Evolutionary conservation across 2,329 filamentous ascomycete genomes (phyloP).

Genomic region (Alternaria ventricosa): DNA sequence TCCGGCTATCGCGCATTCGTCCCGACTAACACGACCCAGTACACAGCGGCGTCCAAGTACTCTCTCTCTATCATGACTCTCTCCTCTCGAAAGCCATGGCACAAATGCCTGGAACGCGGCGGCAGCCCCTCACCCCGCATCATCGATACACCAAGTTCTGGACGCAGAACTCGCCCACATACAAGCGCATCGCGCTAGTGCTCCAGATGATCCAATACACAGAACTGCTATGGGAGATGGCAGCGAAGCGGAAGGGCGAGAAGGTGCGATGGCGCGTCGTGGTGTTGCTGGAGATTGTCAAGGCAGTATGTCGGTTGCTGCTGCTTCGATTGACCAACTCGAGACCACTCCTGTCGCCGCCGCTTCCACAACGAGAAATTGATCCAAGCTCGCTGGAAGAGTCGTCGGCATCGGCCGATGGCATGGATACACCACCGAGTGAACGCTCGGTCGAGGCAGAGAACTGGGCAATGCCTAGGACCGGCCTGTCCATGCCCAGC

Average conservation of each 20-base stretch:
- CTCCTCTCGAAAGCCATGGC: slow-evolving; percentile 73
- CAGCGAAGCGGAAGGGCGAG: slow-evolving; percentile 84
- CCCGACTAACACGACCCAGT: slow-evolving; percentile 54
- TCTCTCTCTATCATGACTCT: slow-evolving; percentile 91
- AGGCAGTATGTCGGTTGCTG: slow-evolving; percentile 82
- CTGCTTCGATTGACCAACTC: slow-evolving; percentile 83
- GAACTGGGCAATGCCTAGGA: slow-evolving; percentile 91
- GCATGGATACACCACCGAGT: slow-evolving; percentile 55
- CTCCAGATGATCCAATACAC: slow-evolving; percentile 94
- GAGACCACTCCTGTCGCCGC: slow-evolving; percentile 80
- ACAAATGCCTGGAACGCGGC: slow-evolving; percentile 60
- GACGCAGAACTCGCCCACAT: slow-evolving; percentile 68
- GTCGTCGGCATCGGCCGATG: slow-evolving; percentile 52
- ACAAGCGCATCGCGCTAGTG: slow-evolving; percentile 79
- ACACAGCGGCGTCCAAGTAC: slow-evolving; percentile 85
- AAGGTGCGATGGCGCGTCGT: slow-evolving; percentile 84
- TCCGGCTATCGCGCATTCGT: slow-evolving; percentile 5
- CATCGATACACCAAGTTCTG: slow-evolving; percentile 70
- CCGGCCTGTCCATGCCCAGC: slow-evolving; percentile 81
- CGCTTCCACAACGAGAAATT: slow-evolving; percentile 83
- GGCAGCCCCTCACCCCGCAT: slow-evolving; percentile 63
- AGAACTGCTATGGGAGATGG: slow-evolving; percentile 97
- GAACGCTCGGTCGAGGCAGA: slow-evolving; percentile 52
- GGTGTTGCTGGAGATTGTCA: slow-evolving; percentile 82
- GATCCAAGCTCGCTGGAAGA: slow-evolving; percentile 69